Evolutionary conservation across 495 filamentous ascomycete species (phyloP), one percentile per base, ranked within the genome.

Genomic region (Barbatosphaeria neglecta): DNA sequence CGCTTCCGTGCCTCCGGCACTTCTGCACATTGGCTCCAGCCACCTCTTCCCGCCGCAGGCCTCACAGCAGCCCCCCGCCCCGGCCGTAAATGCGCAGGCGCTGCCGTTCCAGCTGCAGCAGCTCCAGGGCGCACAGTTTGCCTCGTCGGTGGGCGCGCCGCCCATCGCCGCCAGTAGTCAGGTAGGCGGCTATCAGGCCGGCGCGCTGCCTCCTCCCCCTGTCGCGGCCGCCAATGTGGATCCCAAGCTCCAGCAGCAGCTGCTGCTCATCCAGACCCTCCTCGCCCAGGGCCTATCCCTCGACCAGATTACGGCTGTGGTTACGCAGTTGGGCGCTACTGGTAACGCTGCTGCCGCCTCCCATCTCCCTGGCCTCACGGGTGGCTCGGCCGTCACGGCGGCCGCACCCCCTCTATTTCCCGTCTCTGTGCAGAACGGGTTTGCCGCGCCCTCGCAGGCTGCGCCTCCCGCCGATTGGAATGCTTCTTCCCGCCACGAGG

Each of bases 191-290:
- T 61, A 56, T 49, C 56, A 58, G 41, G 16, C 27, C n/a, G 50
- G 50, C 51, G 52, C 62, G 53, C 42, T 51, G 44, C 50, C 61
- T 46, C 55, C 54, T 47, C 64, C 52, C 20, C 49, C 77, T 49
- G n/a, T n/a, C n/a, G 10, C 31, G 6, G 68, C 69, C 42, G 67
- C 68, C 11, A 62, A 78, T 51, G 55, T 64, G 48, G 67, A 70
- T 37, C 56, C 64, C 23, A 63, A 53, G 22, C 52, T 78, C n/a
- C 74, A 80, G 54, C 79, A 86, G 58, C 83, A 89, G 60, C 54
- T 73, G 22, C 52, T 65, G 58, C 59, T 78, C 40, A 68, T 77
- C 46, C 65, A 62, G 27, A 53, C 66, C 19, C 60, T 74, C 41
- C 54, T 60, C 19, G 68, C 69, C 13, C 69, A 70, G 48, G 68